These are phyloP conservation scores for Mycena polygramma DNA, from an alignment of 768 basidiomycete species.

Conservation along the genomic window DNA sequence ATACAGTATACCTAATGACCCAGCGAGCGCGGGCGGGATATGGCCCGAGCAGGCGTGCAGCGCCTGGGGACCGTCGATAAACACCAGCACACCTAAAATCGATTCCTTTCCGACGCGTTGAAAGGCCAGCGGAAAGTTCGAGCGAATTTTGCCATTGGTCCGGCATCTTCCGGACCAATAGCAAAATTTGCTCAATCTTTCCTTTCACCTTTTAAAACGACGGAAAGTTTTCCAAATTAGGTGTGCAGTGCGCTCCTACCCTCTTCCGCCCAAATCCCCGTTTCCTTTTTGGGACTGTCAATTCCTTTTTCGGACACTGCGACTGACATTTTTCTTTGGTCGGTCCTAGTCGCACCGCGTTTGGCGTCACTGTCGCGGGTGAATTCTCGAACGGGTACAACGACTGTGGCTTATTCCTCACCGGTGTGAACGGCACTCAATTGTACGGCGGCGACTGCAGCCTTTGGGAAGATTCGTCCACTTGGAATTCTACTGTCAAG, in stretches of 20 bases:
- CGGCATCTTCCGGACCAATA: too few relatives aligned
- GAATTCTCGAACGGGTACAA: constrained; percentile 13
- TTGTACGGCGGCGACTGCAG: neutral
- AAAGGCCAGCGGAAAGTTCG: too few relatives aligned
- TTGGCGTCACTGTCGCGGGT: constrained; percentile 6
- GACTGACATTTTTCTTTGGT: neutral
- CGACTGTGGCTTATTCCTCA: constrained; percentile 9
- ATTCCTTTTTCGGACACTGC: neutral
- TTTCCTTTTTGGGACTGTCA: neutral
- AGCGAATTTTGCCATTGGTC: too few relatives aligned
- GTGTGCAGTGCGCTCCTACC: constrained; percentile 50
- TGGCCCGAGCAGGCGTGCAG: too few relatives aligned
- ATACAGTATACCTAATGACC: too few relatives aligned
- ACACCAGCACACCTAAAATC: too few relatives aligned
- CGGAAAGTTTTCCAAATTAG: too few relatives aligned
- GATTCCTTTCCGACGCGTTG: too few relatives aligned
- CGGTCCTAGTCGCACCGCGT: neutral
- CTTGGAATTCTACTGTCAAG: neutral
- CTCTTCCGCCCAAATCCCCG: neutral
- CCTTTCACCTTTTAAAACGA: too few relatives aligned
- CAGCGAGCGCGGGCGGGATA: too few relatives aligned
- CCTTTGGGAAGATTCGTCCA: neutral
- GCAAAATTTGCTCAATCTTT: too few relatives aligned
- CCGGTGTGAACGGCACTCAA: neutral
- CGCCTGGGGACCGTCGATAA: too few relatives aligned